phyloP scores from a whole-genome alignment of 2,329 filamentous ascomycete genomes.

The Tympanopsis confertula region DNA sequence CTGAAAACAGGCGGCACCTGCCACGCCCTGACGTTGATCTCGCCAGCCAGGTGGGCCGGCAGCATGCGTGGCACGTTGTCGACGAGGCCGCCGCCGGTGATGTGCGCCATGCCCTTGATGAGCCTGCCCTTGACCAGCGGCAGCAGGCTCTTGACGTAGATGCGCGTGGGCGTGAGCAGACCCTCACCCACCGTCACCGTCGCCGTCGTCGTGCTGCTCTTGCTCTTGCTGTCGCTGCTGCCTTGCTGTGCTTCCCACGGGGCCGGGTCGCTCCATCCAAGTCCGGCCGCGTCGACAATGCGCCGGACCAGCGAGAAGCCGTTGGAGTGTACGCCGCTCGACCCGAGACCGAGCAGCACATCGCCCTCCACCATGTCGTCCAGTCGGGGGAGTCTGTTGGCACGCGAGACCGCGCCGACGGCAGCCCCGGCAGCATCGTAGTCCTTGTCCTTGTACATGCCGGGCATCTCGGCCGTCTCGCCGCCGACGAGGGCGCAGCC shows the following conservation, averaged over 20 bases:
- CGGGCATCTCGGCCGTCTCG: slow-evolving; percentile 97
- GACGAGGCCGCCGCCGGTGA: slow-evolving; percentile 83
- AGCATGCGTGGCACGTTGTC: slow-evolving; percentile 96
- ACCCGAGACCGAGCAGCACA: slow-evolving; percentile 73
- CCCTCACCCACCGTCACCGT: slow-evolving; percentile 46
- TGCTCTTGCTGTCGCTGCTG: slow-evolving; percentile 7
- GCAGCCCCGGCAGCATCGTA: slow-evolving; percentile 91
- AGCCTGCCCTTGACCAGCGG: slow-evolving; percentile 15
- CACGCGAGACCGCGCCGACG: slow-evolving; percentile 41
- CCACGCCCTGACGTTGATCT: slow-evolving; percentile 71
- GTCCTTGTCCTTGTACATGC: slow-evolving; percentile 77
- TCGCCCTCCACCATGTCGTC: slow-evolving; percentile 71
- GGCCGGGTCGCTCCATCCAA: slow-evolving; percentile 60
- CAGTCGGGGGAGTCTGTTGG: slow-evolving; percentile 58
- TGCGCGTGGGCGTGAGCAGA: slow-evolving; percentile 78
- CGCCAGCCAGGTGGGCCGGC: slow-evolving; percentile 63
- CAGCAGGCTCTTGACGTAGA: slow-evolving; percentile 80
- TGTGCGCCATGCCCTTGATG: slow-evolving; percentile 89
- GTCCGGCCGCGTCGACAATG: slow-evolving; percentile 63
- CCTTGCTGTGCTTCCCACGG: slow-evolving; percentile 53
- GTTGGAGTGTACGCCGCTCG: slow-evolving; percentile 86
- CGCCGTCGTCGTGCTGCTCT: slow-evolving; percentile 16
- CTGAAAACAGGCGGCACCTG: slow-evolving; percentile 66
- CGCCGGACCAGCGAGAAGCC: slow-evolving; percentile 93
- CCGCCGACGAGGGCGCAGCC: slow-evolving; percentile 89